Conservation (phyloP, 257 asterid species). For the Dorcoceras hygrometricum region DNA sequence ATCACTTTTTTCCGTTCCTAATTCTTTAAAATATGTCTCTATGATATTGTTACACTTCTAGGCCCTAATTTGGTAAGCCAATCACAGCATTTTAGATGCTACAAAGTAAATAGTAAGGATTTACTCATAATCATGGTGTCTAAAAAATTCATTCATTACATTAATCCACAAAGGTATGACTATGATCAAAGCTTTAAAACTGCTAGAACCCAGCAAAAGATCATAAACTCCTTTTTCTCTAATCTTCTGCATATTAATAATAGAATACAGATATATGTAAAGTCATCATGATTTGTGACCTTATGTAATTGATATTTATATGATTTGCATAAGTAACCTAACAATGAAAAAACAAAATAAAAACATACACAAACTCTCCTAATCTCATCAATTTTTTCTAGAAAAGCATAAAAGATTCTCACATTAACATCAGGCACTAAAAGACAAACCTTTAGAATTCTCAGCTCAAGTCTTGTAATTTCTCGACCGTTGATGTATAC, state of each 20-base stretch:
- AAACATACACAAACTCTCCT: neutral
- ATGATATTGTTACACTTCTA: neutral
- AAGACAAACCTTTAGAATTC: conserved; percentile 69
- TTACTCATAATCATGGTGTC: neutral
- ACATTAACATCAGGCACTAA: neutral
- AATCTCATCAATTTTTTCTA: neutral
- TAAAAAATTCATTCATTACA: neutral
- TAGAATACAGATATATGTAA: neutral
- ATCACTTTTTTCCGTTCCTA: neutral
- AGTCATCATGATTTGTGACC: neutral
- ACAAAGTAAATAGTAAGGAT: neutral
- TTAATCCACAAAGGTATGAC: neutral
- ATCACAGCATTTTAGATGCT: neutral
- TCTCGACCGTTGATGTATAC: conserved; percentile 96
- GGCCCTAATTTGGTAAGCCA: neutral
- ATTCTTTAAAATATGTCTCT: too few relatives aligned
- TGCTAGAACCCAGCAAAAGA: neutral
- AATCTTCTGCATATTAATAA: neutral
- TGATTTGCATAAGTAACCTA: neutral
- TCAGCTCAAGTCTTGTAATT: conserved; percentile 82
- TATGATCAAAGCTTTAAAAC: neutral
- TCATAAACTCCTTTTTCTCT: conserved; percentile 1
- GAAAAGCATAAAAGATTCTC: neutral
- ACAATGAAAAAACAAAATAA: too few relatives aligned
- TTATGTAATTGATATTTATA: neutral